Base-by-base conservation (phyloP, 331 rosid species). In the Pyrus hybrid region DNA sequence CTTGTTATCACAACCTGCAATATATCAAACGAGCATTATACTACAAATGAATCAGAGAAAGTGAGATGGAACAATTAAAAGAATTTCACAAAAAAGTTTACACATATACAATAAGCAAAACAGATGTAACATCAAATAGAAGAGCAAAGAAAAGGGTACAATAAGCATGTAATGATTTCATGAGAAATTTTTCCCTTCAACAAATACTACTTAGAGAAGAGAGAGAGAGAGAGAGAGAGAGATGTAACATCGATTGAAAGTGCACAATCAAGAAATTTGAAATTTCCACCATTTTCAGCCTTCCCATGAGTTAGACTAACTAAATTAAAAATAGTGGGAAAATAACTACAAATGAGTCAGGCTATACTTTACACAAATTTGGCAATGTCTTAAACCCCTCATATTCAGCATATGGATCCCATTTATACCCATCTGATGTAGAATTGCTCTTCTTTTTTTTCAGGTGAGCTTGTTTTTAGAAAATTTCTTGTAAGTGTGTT, bases 1-100 rank as follows among this genome's bases (percentile, higher is more conserved):
- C 99, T 89, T 76, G 99, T 94, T 77, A 89, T 81, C 82, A 94
- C 90, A 73, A 94, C 96, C 97, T 94, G 92, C 43, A 67, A 69
- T 49, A 37, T 13, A 73, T 73, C 53, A 80, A 53, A 70, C 25
- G 43, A 32, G n/a, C 62, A 79, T 43, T 8, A 53, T 3, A 73
- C 3, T 2, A 47, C 29, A 20, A 56, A 69, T 68, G 33, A 70
- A 37, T 20, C 28, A 30, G 26, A 62, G n/a, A 70, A 6, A 33
- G 73, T 23, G 60, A 32, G 33, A 35, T 2, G 64, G 13, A 63
- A 23, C 41, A 58, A 58, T 7, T 5, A 2, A 3, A 56, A 57
- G 70, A 32, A 60, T n/a, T 65, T 60, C 21, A 77, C 23, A 17
- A 33, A 58, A 14, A 61, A 25, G 33, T 63, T 56, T 63, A 13